These are phyloP conservation scores for Boletellus ananas DNA, from an alignment of 768 basidiomycete genomes.

Conservation along the genomic window DNA sequence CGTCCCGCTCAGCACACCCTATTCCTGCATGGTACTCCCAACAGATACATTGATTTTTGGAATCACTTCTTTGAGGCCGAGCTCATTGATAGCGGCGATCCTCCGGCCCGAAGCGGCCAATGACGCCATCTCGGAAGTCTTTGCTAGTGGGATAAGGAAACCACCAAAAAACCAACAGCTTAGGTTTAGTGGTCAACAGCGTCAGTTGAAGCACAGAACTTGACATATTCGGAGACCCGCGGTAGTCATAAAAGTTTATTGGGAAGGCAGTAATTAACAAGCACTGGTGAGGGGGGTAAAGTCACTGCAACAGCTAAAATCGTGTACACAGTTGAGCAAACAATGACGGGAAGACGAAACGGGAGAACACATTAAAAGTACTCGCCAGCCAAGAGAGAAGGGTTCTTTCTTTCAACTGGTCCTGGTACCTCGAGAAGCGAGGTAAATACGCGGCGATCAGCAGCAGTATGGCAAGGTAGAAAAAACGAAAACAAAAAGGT, in stretches of 20 bases:
- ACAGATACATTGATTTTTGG: too few species aligned
- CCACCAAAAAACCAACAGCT: neutral
- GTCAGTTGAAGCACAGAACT: neutral
- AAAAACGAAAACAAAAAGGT: constrained; percentile 14
- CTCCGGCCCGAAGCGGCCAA: neutral
- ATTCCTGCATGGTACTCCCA: too few species aligned
- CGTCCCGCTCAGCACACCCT: too few species aligned
- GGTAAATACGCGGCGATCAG: constrained; percentile 23
- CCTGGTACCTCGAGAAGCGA: constrained; percentile 28
- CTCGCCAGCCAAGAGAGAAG: constrained; percentile 22
- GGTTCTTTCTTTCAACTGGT: constrained; percentile 17
- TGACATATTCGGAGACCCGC: neutral
- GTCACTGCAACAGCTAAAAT: constrained; percentile 19
- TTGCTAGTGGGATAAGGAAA: neutral
- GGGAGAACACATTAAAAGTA: constrained; percentile 16
- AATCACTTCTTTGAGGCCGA: too few species aligned
- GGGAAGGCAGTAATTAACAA: constrained; percentile 17
- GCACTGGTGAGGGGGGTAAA: constrained; percentile 10
- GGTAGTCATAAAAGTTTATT: constrained; percentile 20
- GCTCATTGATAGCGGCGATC: too few species aligned
- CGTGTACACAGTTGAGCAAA: constrained; percentile 22
- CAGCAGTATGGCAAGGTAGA: constrained; percentile 9
- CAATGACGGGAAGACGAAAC: neutral
- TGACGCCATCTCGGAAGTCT: neutral
- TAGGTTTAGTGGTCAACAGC: neutral